Percentiles rank a stretch among this genome's conserved stretches.
These are phyloP conservation scores for Hippophae gyantsensis DNA, from an alignment of 306 rosid species.

Conservation along the genomic window DNA sequence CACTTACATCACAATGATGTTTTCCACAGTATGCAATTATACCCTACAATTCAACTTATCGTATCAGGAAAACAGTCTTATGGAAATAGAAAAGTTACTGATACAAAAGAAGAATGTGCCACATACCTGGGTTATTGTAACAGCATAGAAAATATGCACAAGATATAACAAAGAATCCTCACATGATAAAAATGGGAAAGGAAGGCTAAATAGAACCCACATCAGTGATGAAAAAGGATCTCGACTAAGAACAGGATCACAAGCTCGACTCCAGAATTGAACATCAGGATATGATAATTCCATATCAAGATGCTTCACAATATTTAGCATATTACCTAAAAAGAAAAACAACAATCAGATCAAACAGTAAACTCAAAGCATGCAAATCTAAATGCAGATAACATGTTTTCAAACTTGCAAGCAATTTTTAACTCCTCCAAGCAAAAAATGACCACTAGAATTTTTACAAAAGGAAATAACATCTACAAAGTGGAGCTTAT, in stretches of 20 bases:
- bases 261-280: conserved; percentile 69
- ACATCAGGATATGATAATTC: conserved; percentile 39
- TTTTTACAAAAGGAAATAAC: too few relatives aligned
- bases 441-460: too few relatives aligned
- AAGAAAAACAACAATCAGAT: conserved; percentile 14
- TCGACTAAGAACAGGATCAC: conserved; percentile 72
- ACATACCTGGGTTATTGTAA: conserved; percentile 79
- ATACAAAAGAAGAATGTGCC: conserved; percentile 5
- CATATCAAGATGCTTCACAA: conserved; percentile 42
- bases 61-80: conserved; percentile 21
- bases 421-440: too few relatives aligned
- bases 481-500: too few relatives aligned
- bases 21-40: conserved; percentile 47
- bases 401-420: neutral
- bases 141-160: conserved; percentile 74
- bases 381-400: neutral
- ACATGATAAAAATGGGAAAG: conserved; percentile 68
- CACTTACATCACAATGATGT: conserved; percentile 28
- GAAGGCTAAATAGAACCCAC: conserved; percentile 93
- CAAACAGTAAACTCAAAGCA: neutral
- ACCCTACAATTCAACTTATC: conserved; percentile 43
- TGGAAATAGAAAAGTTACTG: conserved; percentile 10
- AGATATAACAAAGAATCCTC: conserved; percentile 71
- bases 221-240: conserved; percentile 92
- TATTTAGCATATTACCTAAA: conserved; percentile 50